Evolutionary conservation across 371 early-diverging fungal species (phyloP), one percentile per base, ranked within the genome.

Genomic region (Rhizopus delemar): DNA sequence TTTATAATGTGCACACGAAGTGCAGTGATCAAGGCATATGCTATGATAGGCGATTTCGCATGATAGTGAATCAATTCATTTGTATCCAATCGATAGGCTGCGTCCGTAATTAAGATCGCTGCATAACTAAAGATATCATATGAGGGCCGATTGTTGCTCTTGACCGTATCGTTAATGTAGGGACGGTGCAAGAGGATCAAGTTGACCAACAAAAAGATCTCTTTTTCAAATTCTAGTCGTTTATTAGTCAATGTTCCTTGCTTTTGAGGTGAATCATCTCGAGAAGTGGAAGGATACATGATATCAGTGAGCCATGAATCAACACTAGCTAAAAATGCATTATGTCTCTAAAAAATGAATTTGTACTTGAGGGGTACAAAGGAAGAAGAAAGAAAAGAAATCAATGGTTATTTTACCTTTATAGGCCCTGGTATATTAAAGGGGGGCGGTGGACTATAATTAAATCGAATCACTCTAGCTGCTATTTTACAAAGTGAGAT

Each of bases 121-220:
- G 80, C 69, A 51, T 63, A 60, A 5, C 71, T 57, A 34, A 74
- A 77, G 5, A 77, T 74, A 8, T 79, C 74, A 16, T 70, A 52
- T 0, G 79, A 76, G 0, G 72, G 72, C n/a, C 63, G 46, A 6
- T 53, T 60, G 5, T 51, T 60, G 22, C 59, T 67, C 57, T 64
- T 34, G 8, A 41, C 9, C 2, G 36, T 43, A 31, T 79, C 73
- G 28, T 71, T 59, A 31, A 77, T 63, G 52, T 75, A 75, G 3
- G 80, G 80, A 16, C 71, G 63, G 54, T 80, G 80, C 16, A 80
- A 41, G 2, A 80, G 45, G 1, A 80, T 73, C 52, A 80, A 34
- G 22, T 68, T 65, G 16, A 71, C 63, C 15, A 71, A 66, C 8
- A 63, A 15, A 49, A 63, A 63, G 29, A 60, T 46, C 38, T 54